Conservation (phyloP, 1,284 basidiomycete species). For the Trichosporon inkin region DNA sequence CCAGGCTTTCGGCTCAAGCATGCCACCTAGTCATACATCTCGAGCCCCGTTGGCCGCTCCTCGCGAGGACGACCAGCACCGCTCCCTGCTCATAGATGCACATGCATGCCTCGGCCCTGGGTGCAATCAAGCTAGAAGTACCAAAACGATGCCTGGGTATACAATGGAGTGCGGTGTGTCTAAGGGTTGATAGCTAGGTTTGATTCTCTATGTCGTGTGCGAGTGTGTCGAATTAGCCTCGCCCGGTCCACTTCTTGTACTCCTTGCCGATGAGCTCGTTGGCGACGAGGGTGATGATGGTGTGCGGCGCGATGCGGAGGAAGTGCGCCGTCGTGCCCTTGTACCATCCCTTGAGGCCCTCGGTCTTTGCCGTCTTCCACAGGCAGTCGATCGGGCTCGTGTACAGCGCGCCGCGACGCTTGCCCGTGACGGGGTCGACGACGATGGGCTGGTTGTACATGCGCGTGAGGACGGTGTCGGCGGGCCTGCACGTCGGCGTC, state of each 20-base stretch:
- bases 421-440: conserved; percentile 64
- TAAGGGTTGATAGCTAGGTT: neutral
- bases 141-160: neutral
- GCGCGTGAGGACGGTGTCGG: conserved; percentile 69
- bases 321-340: conserved; percentile 92
- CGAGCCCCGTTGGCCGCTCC: neutral
- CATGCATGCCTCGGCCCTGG: conserved; percentile 21
- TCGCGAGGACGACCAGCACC: neutral
- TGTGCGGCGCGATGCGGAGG: conserved; percentile 85
- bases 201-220: neutral
- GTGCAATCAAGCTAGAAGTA: neutral
- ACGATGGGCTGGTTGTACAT: conserved; percentile 94
- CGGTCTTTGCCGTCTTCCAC: conserved; percentile 88
- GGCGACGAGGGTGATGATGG: conserved; percentile 75
- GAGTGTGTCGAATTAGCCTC: conserved; percentile 11
- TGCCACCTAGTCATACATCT: neutral
- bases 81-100: conserved; percentile 14
- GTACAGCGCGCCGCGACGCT: conserved; percentile 71
- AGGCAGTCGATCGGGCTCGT: conserved; percentile 91
- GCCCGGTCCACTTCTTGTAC: conserved; percentile 53
- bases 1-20: neutral
- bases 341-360: conserved; percentile 88
- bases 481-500: conserved; percentile 17
- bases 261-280: conserved; percentile 77
- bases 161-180: neutral